Evolutionary conservation across 2,329 filamentous ascomycete species (phyloP).

Genomic region (Neodidymelliopsis sp.): DNA sequence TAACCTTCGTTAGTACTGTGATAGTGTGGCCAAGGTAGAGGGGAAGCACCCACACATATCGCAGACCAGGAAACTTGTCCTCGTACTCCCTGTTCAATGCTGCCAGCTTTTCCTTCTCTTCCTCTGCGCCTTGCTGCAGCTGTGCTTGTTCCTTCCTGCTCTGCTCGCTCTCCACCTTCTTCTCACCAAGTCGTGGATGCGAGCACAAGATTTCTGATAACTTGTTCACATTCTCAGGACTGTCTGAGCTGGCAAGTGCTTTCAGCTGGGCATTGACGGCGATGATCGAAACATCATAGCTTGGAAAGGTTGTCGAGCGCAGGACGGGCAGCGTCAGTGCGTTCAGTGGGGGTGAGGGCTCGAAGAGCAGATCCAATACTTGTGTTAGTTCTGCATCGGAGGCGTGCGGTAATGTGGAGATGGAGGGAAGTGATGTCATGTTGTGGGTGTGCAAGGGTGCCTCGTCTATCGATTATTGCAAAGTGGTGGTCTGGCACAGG

Average conservation of each 20-base stretch:
- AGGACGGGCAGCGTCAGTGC: constrained; percentile 73
- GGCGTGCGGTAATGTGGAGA: constrained; percentile 64
- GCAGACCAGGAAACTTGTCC: constrained; percentile 77
- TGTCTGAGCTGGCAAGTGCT: constrained; percentile 34
- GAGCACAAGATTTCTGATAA: constrained; percentile 78
- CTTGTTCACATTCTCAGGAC: constrained; percentile 60
- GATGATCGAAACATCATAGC: constrained; percentile 74
- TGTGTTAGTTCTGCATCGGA: constrained; percentile 62
- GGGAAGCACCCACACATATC: constrained; percentile 69
- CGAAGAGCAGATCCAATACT: constrained; percentile 82
- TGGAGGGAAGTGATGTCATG: constrained; percentile 62
- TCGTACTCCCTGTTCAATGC: constrained; percentile 81
- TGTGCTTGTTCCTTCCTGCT: constrained; percentile 84
- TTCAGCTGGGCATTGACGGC: constrained; percentile 70
- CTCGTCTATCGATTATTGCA: constrained; percentile 14
- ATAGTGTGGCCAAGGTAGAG: not conserved
- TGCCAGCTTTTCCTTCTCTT: constrained; percentile 65
- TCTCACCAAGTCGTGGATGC: constrained; percentile 83
- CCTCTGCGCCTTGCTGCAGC: constrained; percentile 61
- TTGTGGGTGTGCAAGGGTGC: constrained; percentile 2
- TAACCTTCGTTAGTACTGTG: constrained; percentile 32
- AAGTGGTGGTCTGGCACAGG: not conserved
- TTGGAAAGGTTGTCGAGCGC: constrained; percentile 65
- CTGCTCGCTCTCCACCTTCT: constrained; percentile 81
- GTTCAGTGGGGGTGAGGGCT: constrained; percentile 79